A percentile compares a stretch with the other conserved stretches of the same genome.
Conservation (phyloP, 257 asterid genomes). For the Solanum neorickii region DNA sequence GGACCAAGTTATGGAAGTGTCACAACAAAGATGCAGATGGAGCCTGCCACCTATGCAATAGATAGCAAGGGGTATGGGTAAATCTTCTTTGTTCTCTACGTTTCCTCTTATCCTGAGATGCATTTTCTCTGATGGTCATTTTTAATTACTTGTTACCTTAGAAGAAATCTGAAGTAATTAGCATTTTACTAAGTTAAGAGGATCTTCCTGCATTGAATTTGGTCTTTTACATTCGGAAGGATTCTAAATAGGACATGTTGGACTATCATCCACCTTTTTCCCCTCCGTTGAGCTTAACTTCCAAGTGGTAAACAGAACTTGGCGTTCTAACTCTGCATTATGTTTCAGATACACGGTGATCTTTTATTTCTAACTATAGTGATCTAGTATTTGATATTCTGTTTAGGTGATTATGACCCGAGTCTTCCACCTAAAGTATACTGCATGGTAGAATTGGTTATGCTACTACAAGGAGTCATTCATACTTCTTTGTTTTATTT, state of each 20-base stretch:
- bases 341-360: neutral
- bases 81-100: neutral
- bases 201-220: neutral
- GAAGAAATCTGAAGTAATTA: neutral
- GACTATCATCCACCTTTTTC: neutral
- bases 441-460: neutral
- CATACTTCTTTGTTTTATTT: neutral
- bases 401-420: neutral
- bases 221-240: neutral
- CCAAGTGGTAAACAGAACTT: neutral
- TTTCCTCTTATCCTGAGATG: neutral
- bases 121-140: neutral
- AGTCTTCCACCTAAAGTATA: neutral
- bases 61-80: slow-evolving; percentile 68
- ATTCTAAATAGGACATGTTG: neutral
- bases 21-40: slow-evolving; percentile 64
- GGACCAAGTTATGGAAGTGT: slow-evolving; percentile 47
- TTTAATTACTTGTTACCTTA: neutral
- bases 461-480: neutral
- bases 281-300: neutral
- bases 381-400: neutral
- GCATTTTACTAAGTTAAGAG: neutral
- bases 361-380: neutral
- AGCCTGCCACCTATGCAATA: slow-evolving; percentile 47
- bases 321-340: neutral